Base-by-base conservation (phyloP, 2,329 filamentous ascomycete genomes). In the Exutisphaerella laricina region DNA sequence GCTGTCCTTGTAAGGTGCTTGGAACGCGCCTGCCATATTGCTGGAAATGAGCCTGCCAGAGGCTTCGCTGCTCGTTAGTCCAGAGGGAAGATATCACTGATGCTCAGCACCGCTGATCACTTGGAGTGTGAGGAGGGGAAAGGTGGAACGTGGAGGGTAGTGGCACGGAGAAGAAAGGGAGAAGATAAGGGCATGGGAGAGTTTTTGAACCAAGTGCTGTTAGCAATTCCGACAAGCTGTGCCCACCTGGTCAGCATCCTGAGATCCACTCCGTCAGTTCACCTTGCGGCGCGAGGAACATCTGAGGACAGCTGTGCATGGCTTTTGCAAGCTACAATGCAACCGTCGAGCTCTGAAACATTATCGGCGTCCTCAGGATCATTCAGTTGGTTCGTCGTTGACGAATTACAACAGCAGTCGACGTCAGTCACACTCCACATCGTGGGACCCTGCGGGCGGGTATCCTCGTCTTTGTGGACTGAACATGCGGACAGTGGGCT, bases 1-100 rank as follows among this genome's bases (percentile, higher is more conserved):
- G 33, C 53, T 43, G 36, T 56, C 53, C 23, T 46, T 51, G 43
- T 39, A 43, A 10, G 39, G 45, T 21, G 53, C 51, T 16, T 39
- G 44, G 36, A 51, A 35, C 18, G 14, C n/a, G 4, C 31, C 31
- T 3, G 39, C 49, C 44, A 46, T 54, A 22, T 22, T 48, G 21
- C 3, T 23, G 26, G 35, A 31, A 14, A 5, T 14, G 5, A 30
- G 39, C 42, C 41, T 49, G 8, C 46, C 45, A 43, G 36, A 38
- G 46, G 41, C 46, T 23, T 28, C 5, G 9, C 12, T 18, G 14
- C 26, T 22, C 7, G 7, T 17, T 14, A 30, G 32, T 37, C 32
- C 28, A 17, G 31, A 16, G 32, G 21, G n/a, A 38, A 36, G 30
- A n/a, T 17, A 26, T 22, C 10, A n/a, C 5, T 29, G 26, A 32